Base-by-base conservation (phyloP, 2,329 filamentous ascomycete genomes). In the Ambrosiella cleistominuta region DNA sequence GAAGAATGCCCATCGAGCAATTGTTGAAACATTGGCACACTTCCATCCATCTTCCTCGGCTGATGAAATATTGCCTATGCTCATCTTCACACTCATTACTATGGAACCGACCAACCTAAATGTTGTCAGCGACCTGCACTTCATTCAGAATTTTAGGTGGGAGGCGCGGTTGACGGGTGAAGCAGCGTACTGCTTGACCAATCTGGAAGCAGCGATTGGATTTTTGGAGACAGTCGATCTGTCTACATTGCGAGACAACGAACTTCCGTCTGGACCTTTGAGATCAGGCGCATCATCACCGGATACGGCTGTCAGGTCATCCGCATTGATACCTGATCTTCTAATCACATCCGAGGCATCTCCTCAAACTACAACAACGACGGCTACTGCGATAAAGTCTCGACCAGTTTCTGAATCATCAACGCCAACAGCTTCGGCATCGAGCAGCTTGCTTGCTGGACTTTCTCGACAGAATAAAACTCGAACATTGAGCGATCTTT, bases 171-270 rank as follows among this genome's bases (percentile, higher is more conserved):
- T 97, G 42, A 88, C 94, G 59, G 93, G 93, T 13, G 93, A 98
- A 70, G 86, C 90, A 11, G 90, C 93, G 0, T 98, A 98, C 69
- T 97, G 93, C 66, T 74, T 98, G 59, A 96, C 94, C 45, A 98
- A 95, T 64, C 77, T 98, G 1, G 93, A 98, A 70, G 93, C 93
- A 15, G 86, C 91, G 60, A 88, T 97, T 58, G 90, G 86, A 56
- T 98, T 98, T 66, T 74, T 98, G 12, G 87, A 97, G 66, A 97
- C 90, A 0, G 93, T 98, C 36, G 93, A 98, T 68, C 76, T 98
- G 27, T 87, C 90, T 6, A 95, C 86, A 35, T 74, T 98, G 6
- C 81, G 89, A 56, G 84, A 84, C 5, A 87, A 95, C 63, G 89
- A 95, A 68, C 71, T 75, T 15, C 83, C 80, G 13, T 81, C 83